Percentiles rank a stretch among this genome's conserved stretches.
Conservation (phyloP, 306 rosid species). For the Ormosia semicastrata region DNA sequence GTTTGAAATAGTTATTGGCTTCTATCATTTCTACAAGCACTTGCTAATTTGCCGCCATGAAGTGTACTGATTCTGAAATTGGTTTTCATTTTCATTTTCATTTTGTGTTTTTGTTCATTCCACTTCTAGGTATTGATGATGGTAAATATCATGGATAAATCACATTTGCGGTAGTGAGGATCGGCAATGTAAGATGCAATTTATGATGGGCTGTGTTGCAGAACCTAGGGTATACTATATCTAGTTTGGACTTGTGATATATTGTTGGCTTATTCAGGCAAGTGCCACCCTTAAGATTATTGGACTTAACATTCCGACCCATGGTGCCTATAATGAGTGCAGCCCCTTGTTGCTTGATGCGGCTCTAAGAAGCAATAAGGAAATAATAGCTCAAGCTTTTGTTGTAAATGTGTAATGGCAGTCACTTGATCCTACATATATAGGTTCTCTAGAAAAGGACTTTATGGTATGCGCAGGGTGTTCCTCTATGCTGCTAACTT, state of each 20-base stretch:
- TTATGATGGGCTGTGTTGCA: not conserved
- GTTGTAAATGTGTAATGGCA: not conserved
- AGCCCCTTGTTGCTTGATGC: not conserved
- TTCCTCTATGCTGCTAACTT: not conserved
- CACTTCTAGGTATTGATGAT: not conserved
- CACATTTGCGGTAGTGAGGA: not conserved
- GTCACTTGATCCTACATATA: not conserved
- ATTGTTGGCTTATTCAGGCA: not conserved
- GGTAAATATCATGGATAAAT: slow-evolving; percentile 8
- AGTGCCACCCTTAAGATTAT: not conserved
- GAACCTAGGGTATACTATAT: not conserved
- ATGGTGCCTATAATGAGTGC: not conserved
- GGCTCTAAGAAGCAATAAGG: not conserved
- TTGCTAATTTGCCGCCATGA: not conserved
- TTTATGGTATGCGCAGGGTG: not conserved
- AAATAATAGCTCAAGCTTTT: not conserved
- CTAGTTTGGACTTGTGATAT: not conserved
- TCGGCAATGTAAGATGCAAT: not conserved
- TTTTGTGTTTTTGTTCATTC: not conserved
- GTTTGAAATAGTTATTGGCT: not conserved
- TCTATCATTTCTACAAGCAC: not conserved
- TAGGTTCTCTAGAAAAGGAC: not conserved
- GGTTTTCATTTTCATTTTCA: slow-evolving; percentile 6
- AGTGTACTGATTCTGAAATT: slow-evolving; percentile 3
- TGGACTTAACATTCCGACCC: no score